phyloP scores from a whole-genome alignment of 495 filamentous ascomycete species.

The Trypethelium eluteriae region DNA sequence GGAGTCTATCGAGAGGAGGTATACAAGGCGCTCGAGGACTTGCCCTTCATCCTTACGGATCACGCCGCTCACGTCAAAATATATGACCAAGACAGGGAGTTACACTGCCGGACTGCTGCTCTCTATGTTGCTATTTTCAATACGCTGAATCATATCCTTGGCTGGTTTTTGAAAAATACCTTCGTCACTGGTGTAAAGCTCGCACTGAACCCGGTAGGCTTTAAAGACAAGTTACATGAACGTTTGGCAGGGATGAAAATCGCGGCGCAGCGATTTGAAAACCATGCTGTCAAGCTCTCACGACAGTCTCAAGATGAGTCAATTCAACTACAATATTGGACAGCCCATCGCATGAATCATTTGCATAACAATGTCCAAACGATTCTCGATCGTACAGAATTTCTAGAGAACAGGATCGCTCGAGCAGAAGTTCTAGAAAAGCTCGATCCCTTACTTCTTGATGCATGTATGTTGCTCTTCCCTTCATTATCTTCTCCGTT shows the following conservation, averaged over 20 bases:
- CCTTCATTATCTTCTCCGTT: not conserved
- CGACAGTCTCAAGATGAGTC: conserved; percentile 2
- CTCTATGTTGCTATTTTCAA: not conserved
- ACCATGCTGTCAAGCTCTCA: conserved; percentile 4
- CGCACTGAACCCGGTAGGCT: not conserved
- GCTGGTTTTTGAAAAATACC: not conserved
- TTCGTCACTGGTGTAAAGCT: not conserved
- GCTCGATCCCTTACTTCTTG: conserved; percentile 3
- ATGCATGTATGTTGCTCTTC: not conserved
- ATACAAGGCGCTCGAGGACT: not conserved
- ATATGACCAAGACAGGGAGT: conserved; percentile 1
- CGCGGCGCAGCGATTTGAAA: not conserved
- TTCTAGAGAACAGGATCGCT: not conserved
- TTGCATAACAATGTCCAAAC: not conserved
- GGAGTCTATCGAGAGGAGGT: not conserved
- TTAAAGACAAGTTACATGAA: conserved; percentile 2
- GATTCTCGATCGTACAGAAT: not conserved
- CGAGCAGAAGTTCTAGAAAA: not conserved
- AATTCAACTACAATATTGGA: not conserved
- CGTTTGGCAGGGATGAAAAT: not conserved
- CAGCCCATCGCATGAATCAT: not conserved
- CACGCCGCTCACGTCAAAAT: not conserved
- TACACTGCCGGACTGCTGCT: not conserved
- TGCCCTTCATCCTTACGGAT: not conserved
- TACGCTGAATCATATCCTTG: not conserved